These are phyloP conservation scores for Hypoxylon subgilvum DNA, from an alignment of 495 filamentous ascomycete genomes.

Conservation along the genomic window DNA sequence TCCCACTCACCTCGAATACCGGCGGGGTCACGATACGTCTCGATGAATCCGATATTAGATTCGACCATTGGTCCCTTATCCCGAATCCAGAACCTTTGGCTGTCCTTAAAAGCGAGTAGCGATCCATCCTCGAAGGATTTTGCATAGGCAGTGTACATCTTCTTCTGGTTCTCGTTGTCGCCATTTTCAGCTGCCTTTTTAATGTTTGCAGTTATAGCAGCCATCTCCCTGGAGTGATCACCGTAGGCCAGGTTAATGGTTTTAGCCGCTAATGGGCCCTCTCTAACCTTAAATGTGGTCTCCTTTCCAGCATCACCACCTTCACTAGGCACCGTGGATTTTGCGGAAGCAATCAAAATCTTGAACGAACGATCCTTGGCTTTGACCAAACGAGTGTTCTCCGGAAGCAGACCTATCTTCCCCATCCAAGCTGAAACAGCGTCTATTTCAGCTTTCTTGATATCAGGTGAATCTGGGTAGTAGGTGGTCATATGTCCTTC, in stretches of 20 bases:
- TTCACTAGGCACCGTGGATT: conserved; percentile 51
- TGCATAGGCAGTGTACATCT: conserved; percentile 83
- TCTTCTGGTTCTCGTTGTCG: conserved; percentile 82
- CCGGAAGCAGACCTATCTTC: conserved; percentile 70
- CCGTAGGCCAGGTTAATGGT: conserved; percentile 76
- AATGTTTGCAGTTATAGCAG: conserved; percentile 71
- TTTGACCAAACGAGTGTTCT: conserved; percentile 89
- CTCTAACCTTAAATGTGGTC: conserved; percentile 68
- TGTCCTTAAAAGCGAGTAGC: conserved; percentile 85
- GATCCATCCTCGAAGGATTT: conserved; percentile 86
- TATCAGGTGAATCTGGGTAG: conserved; percentile 85
- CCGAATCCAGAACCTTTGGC: conserved; percentile 88
- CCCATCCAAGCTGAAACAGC: conserved; percentile 75
- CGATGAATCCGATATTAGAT: conserved; percentile 91
- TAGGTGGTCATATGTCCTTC: conserved; percentile 87
- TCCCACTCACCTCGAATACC: conserved; percentile 98
- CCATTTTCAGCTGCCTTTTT: conserved; percentile 76
- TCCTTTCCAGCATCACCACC: conserved; percentile 74
- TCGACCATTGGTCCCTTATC: conserved; percentile 90
- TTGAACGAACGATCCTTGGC: conserved; percentile 73
- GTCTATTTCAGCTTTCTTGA: conserved; percentile 84
- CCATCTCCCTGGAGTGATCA: conserved; percentile 81
- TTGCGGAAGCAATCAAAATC: conserved; percentile 80
- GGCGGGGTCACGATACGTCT: conserved; percentile 93
- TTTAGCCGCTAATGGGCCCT: conserved; percentile 69